Evolutionary conservation across 306 rosid species (phyloP), one percentile per base, ranked within the genome.

Genomic region (Gleditsia sinensis): DNA sequence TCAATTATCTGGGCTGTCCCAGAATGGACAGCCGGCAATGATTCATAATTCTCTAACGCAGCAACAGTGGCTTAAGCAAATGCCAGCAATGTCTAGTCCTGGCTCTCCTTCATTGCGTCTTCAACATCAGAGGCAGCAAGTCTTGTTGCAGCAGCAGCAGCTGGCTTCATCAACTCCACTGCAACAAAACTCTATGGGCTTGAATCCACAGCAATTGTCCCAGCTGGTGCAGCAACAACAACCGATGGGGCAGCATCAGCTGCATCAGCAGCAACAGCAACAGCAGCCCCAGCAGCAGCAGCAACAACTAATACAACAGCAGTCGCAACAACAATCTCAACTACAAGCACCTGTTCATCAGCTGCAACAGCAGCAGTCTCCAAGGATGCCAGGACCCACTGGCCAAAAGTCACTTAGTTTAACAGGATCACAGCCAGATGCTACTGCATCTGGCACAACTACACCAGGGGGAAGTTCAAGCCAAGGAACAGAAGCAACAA

Each of bases 381-480:
- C 99, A 0, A 92, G 97, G 81, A 75, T 95, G 76, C 76, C 87
- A 37, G 99, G 91, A 54, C 88, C 89, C 5, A 32, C 85, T 4
- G 96, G 93, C 84, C 98, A 95, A 85, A 95, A 95, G 78, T 78
- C 99, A 82, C 87, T 94, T 30, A 95, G 99, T 79, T 83, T 92
- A 69, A 92, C 99, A 72, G 99, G 99, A 77, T 95, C 99, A 3
- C 99, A 94, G 77, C 99, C 99, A 10, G 98, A 92, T 82, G 96
- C 96, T 74, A 88, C 99, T 75, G 98, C 87, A 66, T 94, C 99
- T 78, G 96, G 99, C 27, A 64, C 93, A 83, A 94, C 97, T 30
- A 94, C 99, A 28, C 98, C 97, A 8, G 99, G 99, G 65, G 99
- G 99, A 66, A 95, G 99, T 81, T 95, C 99, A 53, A 95, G 99